These are phyloP conservation scores for Macrolepiota dolichaula DNA, from an alignment of 768 basidiomycete species.

Conservation along the genomic window DNA sequence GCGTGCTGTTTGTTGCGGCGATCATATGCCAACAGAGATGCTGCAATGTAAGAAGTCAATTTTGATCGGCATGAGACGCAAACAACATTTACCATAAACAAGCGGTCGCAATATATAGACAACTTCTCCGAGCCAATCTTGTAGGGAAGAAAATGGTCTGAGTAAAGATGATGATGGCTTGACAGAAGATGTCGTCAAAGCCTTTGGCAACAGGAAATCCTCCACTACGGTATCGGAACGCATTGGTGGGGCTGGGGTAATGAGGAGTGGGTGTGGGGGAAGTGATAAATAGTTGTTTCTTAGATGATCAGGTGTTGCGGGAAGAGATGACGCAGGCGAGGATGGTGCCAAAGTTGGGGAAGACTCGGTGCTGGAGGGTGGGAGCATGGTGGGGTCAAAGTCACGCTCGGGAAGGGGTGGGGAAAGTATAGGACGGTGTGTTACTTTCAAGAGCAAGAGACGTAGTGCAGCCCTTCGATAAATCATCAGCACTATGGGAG, in stretches of 20 bases:
- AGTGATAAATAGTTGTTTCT: slow-evolving; percentile 72
- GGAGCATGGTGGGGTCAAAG: slow-evolving; percentile 70
- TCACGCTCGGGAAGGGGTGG: slow-evolving; percentile 87
- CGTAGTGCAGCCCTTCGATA: slow-evolving; percentile 66
- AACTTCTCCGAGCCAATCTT: slow-evolving; percentile 73
- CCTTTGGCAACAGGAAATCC: slow-evolving; percentile 81
- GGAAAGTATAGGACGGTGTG: slow-evolving; percentile 69
- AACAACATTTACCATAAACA: slow-evolving; percentile 58
- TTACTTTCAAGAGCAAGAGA: slow-evolving; percentile 68
- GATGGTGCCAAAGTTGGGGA: slow-evolving; percentile 63
- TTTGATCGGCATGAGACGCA: slow-evolving; percentile 8
- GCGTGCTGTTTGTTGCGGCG: slow-evolving; percentile 31
- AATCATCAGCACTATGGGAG: neutral
- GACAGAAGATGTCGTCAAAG: slow-evolving; percentile 68
- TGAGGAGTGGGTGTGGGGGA: slow-evolving; percentile 61
- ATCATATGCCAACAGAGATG: slow-evolving; percentile 41
- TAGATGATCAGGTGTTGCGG: slow-evolving; percentile 74
- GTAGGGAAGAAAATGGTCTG: slow-evolving; percentile 52
- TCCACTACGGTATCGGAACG: slow-evolving; percentile 60
- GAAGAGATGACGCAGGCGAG: slow-evolving; percentile 50
- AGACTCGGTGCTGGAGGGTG: slow-evolving; percentile 47
- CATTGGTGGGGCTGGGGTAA: slow-evolving; percentile 36
- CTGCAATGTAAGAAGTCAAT: slow-evolving; percentile 21
- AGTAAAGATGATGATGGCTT: slow-evolving; percentile 69
- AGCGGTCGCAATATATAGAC: slow-evolving; percentile 74